Base-by-base conservation (phyloP, 768 basidiomycete species). In the Serpula lacrymans region DNA sequence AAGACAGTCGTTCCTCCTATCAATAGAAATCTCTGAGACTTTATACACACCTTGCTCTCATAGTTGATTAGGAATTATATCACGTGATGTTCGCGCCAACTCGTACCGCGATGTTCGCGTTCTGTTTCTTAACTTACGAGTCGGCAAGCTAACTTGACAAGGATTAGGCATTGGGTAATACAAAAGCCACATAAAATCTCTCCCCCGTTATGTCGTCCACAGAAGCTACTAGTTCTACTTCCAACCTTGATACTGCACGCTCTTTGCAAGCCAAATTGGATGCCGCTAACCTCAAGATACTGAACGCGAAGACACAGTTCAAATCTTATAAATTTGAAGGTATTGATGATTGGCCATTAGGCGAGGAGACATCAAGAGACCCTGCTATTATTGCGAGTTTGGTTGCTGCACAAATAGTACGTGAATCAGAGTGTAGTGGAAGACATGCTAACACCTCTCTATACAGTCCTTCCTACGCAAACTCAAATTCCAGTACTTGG, bases 401-500 rank as follows among this genome's bases (percentile, higher is more conserved):
- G 44, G 74, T 86, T 5, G 67, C 72, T 17, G 70, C 73, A 6
- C 82, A 85, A 44, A 69, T 74, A 26, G 84, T 84, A 39, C n/a
- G 82, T 55, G 5, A 6, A 3, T 14, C 22, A 10, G n/a, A 23
- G 12, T 6, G 7, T 23, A 12, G 4, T 17, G 9, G 32, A 9
- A 6, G 7, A 31, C 13, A 16, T 36, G 29, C 29, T 25, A 38
- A 5, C 41, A n/a, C 28, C 13, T 6, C 10, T 6, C 17, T 35
- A n/a, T 2, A 12, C 38, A 88, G 87, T 69, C 80, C 6, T 87
- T 81, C 50, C 67, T 91, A 14, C 73, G 83, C 17, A 88, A 88
- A 52, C 77, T 93, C 20, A 94, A 94, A 62, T 91, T 89, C 54
- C 85, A 88, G 48, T 92, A 90, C 55, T 67, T 92, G 13, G 89